phyloP scores from a whole-genome alignment of 2,329 filamentous ascomycete species.

The Aaosphaeria pasadenensis region DNA sequence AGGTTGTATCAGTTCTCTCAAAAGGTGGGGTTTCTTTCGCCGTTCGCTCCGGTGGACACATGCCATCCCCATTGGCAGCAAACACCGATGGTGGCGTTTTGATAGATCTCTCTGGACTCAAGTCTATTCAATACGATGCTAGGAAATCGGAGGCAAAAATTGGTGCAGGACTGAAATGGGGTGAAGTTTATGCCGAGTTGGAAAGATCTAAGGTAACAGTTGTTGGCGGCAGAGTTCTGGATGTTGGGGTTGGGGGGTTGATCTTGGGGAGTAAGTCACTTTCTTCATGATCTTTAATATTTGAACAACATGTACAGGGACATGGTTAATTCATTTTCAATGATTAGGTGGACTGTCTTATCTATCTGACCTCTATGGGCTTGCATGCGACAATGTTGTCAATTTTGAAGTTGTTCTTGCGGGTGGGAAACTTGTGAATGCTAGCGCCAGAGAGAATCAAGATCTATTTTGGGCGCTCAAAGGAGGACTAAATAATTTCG shows the following conservation, averaged over 20 bases:
- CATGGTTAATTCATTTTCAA: background rate
- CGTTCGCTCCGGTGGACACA: conserved; percentile 48
- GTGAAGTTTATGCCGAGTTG: conserved; percentile 3
- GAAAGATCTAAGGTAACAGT: conserved; percentile 3
- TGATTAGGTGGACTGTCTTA: conserved; percentile 9
- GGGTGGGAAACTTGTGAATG: conserved; percentile 31
- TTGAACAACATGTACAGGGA: too few relatives aligned
- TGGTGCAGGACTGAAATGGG: conserved; percentile 3
- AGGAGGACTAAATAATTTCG: conserved; percentile 22
- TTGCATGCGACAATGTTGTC: conserved; percentile 10
- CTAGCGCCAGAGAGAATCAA: conserved; percentile 5
- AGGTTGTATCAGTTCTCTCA: background rate
- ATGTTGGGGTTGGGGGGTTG: conserved; percentile 18
- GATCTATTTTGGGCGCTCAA: conserved; percentile 27
- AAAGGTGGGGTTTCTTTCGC: conserved; percentile 43
- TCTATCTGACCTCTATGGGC: conserved; percentile 8
- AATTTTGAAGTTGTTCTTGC: conserved; percentile 39
- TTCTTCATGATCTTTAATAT: too few relatives aligned
- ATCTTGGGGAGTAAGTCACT: conserved; percentile 13
- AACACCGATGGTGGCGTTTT: conserved; percentile 9
- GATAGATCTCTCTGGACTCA: conserved; percentile 6
- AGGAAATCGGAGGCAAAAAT: background rate
- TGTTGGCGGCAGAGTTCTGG: conserved; percentile 7
- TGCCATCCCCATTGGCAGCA: conserved; percentile 1
- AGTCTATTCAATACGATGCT: background rate